phyloP scores from a whole-genome alignment of 192 early-diverging fungal species.

The Paraglomus occultum region DNA sequence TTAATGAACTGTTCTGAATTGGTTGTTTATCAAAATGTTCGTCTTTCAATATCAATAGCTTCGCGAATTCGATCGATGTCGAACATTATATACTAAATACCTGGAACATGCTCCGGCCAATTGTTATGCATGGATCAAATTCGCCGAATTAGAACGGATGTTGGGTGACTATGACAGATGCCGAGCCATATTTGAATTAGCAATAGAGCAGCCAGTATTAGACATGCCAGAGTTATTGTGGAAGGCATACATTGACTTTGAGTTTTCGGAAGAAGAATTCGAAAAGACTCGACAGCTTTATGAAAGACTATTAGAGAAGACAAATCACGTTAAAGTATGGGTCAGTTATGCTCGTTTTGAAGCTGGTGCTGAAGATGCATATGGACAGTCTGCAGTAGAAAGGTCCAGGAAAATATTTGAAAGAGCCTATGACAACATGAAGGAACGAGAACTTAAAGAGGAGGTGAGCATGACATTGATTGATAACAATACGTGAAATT shows the following conservation, averaged over 20 bases:
- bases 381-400: conserved; percentile 36
- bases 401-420: conserved; percentile 76
- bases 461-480: conserved; percentile 47
- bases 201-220: conserved; percentile 80
- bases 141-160: conserved; percentile 83
- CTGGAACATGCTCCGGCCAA: conserved; percentile 84
- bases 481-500: too few relatives aligned
- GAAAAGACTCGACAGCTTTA: conserved; percentile 77
- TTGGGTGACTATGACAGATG: conserved; percentile 84
- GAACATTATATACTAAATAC: conserved; percentile 88
- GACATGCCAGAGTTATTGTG: conserved; percentile 99
- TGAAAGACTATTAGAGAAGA: conserved; percentile 77
- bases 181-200: conserved; percentile 89
- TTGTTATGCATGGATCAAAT: conserved; percentile 96
- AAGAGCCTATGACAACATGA: conserved; percentile 68
- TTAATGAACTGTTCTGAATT: neutral
- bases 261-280: conserved; percentile 80
- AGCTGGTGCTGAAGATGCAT: conserved; percentile 56
- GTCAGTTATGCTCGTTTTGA: conserved; percentile 95
- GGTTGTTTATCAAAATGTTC: neutral
- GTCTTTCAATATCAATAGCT: conserved; percentile 43
- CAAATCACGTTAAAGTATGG: conserved; percentile 97
- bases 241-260: conserved; percentile 98
- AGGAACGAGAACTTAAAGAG: conserved; percentile 72
- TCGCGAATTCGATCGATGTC: conserved; percentile 91